Base-by-base conservation (phyloP, 345 rosid genomes). In the Cardamine resedifolia region DNA sequence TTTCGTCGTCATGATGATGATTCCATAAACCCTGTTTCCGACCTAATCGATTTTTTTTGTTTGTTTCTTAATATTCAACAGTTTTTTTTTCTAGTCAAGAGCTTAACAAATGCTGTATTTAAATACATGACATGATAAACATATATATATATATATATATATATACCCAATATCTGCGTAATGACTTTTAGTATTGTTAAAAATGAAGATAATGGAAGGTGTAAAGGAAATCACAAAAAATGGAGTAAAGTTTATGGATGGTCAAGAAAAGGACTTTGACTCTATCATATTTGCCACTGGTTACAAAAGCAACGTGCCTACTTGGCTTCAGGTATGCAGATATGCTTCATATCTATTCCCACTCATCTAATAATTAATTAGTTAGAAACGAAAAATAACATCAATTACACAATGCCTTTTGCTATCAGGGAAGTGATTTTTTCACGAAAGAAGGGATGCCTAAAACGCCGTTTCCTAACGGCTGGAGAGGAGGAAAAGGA, bases 371-470 rank as follows among this genome's bases (percentile, higher is more conserved):
- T 41, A 14, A 15, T 41, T 41, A 64, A 43, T 6, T 19, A 56
- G 5, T 44, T 9, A 1, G 12, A 53, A 33, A 43, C 15, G 7
- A 2, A 44, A 5, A 20, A 18, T 50, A 3, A 15, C 24, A 21
- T n/a, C 23, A 2, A 51, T 0, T 21, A 12, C n/a, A 24, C 20
- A 59, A 36, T 68, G 11, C 4, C 9, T 16, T 4, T 39, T 43
- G 20, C 1, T 50, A 7, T 51, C 62, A 86, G 97, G 89, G 83
- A 21, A 64, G 83, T 73, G 89, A 86, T 34, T 81, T 72, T 72
- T 90, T 93, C 87, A 80, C 90, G 7, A 73, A 87, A 60, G 95
- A 88, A 3, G 98, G 98, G 4, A 85, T 89, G 86, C 98, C 98
- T 0, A 86, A 41, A 75, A 83, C 87, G 49, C 86, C 86, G 44